Evolutionary conservation across 192 early-diverging fungal genomes (phyloP), one percentile per base, ranked within the genome.

Genomic region (Dimargaris cristalligena): DNA sequence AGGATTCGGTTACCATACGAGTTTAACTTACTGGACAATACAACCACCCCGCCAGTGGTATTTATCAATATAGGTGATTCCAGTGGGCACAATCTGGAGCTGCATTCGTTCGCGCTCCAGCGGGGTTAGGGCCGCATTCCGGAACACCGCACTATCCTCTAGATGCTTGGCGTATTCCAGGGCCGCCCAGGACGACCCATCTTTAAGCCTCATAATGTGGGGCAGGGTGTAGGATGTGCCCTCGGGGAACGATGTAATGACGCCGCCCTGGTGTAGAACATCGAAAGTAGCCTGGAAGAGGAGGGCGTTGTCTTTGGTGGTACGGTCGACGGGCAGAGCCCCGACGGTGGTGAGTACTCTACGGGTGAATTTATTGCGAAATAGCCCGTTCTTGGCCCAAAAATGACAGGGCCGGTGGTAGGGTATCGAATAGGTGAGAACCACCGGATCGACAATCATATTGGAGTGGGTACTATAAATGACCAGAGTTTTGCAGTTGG

Each of bases 371-470:
- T 68, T 66, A 54, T 73, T 65, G 25, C 47, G 47, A 56, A 75
- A 78, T 48, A 78, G 56, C 14, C 69, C 63, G 38, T 78, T 63
- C 34, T 78, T 78, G 52, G 74, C 76, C 76, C 76, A 78, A 32
- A 73, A 73, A 34, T 78, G 76, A 32, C 71, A 46, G 41, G 65
- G 61, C 8, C 76, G 64, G 29, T 62, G 35, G 50, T 73, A 59
- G 18, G 76, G 76, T 22, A 69, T 63, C 26, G 71, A 67, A 20
- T 58, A 61, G 6, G 68, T 68, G 13, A 78, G 49, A 2, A 71
- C 52, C 2, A 71, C 66, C 14, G 73, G 68, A 59, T 78, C 76
- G 0, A 75, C 66, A 56, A 75, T 67, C 76, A 78, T 78, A 58
- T 78, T 78, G 48, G 68, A 71, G 61, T 74, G 73, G 2, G 73